Evolutionary conservation across 768 basidiomycete species (phyloP), one percentile per base, ranked within the genome.

Genomic region (Mycena crocata): DNA sequence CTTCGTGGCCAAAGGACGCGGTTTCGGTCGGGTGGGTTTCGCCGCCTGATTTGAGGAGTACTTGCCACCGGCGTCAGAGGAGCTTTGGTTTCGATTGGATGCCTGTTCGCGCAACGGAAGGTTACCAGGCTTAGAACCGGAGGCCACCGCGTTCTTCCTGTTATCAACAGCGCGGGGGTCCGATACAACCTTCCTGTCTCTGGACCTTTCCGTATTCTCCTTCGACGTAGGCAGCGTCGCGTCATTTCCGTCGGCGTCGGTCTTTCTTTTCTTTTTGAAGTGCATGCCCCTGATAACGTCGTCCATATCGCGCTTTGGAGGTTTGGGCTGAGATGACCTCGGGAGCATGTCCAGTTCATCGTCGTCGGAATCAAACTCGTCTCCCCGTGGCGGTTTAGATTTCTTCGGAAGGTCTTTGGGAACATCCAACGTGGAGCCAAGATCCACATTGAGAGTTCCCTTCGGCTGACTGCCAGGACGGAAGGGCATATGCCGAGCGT

Each of bases 31-130:
- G 2, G 34, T 23, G 12, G 35, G 19, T 56, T 50, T 66, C 37
- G 26, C 15, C 35, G 17, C 12, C 23, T 31, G n/a, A 14, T 31
- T 24, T 23, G 32, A 40, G 6, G 23, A n/a, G 44, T 24, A 31
- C 32, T 56, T 55, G 15, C 37, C 21, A 2, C 26, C n/a, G 12
- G 21, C 14, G 35, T 34, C 45, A 2, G 40, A 13, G 1, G 56
- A 30, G 56, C 34, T 45, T 23, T 35, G 46, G 40, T 57, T 40
- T 6, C 64, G 64, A 12, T 44, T 57, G 10, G 64, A 9, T 17
- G 30, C 49, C 14, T 66, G 66, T 40, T 70, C 68, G 56, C 64
- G 50, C 39, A 66, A 34, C 21, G 64, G 68, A 62, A 58, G 68
- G 55, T 63, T 63, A 40, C 5, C 30, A 13, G 57, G n/a, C n/a